These are phyloP conservation scores for Salvia splendens DNA, from an alignment of 257 asterid species.

Conservation along the genomic window DNA sequence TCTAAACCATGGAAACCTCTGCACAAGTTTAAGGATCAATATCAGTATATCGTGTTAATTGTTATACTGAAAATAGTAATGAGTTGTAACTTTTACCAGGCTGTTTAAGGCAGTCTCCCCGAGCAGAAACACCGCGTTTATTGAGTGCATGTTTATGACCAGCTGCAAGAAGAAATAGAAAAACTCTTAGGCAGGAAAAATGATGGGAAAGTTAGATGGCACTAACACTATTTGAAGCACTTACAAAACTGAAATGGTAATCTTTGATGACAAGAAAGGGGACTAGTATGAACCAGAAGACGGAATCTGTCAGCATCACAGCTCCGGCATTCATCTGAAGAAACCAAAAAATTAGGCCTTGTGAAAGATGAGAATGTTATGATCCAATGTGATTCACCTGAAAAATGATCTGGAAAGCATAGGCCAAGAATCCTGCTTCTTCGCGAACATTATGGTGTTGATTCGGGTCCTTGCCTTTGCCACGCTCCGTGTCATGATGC, in stretches of 20 bases:
- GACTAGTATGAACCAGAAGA: constrained; percentile 89
- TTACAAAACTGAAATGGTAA: constrained; percentile 79
- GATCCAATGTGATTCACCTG: constrained; percentile 54
- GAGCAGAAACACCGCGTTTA: constrained; percentile 80
- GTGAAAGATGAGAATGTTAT: neutral
- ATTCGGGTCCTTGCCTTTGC: constrained; percentile 36
- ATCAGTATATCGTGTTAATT: neutral
- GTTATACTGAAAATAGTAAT: neutral
- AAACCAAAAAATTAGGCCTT: neutral
- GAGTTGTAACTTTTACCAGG: constrained; percentile 51
- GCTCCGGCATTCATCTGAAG: constrained; percentile 95
- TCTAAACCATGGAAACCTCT: constrained; percentile 95
- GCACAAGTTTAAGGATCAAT: constrained; percentile 32
- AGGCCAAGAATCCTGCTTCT: constrained; percentile 71
- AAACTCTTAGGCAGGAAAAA: neutral
- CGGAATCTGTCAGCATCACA: constrained; percentile 78
- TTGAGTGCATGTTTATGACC: constrained; percentile 86
- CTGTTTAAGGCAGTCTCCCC: constrained; percentile 82
- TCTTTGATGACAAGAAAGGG: constrained; percentile 82
- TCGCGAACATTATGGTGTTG: constrained; percentile 42
- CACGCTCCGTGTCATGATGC: constrained; percentile 48
- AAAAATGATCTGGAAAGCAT: constrained; percentile 74
- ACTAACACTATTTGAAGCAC: constrained; percentile 27
- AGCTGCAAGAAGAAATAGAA: constrained; percentile 56
- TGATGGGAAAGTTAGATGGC: neutral